Conservation (phyloP, 1,139 yeast species). For the Pichia sp. region DNA sequence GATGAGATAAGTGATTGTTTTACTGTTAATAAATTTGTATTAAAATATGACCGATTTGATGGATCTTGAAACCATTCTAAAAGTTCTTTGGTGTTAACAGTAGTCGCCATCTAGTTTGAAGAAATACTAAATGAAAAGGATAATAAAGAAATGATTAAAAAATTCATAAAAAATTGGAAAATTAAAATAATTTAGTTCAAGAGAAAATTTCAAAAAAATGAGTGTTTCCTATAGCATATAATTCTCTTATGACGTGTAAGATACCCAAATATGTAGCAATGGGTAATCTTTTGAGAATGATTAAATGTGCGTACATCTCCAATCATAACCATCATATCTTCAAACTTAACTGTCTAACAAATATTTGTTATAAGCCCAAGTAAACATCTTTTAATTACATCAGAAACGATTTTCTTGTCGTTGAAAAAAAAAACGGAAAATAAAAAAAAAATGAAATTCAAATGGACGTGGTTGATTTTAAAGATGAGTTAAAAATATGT, state of each 20-base stretch:
- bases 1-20: conserved; percentile 43
- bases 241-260: not conserved
- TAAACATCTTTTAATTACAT: no score
- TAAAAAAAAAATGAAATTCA: not conserved
- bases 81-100: conserved; percentile 27
- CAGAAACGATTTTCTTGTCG: not conserved
- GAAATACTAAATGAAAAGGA: not conserved
- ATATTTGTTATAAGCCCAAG: not conserved
- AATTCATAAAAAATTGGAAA: not conserved
- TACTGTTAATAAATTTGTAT: conserved; percentile 39
- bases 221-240: not conserved
- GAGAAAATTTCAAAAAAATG: not conserved
- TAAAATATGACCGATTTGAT: conserved; percentile 42
- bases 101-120: conserved; percentile 24
- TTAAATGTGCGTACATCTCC: not conserved
- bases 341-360: not conserved
- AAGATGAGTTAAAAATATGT: no score
- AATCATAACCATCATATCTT: not conserved
- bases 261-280: not conserved
- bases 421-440: not conserved
- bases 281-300: no score
- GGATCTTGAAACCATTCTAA: conserved; percentile 41
- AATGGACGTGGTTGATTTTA: not conserved
- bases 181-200: not conserved
- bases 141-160: not conserved